Percentiles rank a stretch among this genome's conserved stretches.
These are phyloP conservation scores for Chrysanthemum makinoi DNA, from an alignment of 129 eudicot genomes.

Conservation along the genomic window DNA sequence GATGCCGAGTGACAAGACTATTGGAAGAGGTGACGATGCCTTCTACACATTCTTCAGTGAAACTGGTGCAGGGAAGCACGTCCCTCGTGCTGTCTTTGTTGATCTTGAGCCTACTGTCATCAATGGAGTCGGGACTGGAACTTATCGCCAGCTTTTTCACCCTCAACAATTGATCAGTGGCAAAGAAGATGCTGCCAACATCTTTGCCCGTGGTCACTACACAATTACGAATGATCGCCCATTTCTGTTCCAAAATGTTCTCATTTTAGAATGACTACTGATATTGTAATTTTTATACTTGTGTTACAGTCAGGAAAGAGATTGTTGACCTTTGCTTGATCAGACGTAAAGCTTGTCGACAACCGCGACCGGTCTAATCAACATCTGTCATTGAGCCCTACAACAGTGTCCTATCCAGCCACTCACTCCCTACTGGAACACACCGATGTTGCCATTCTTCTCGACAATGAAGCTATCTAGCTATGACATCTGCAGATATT, in stretches of 20 bases:
- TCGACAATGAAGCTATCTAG: too few relatives aligned
- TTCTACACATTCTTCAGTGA: constrained; percentile 56
- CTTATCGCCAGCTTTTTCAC: constrained; percentile 25
- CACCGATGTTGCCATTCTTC: constrained; percentile 46
- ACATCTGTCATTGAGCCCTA: constrained; percentile 59
- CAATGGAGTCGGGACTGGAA: constrained; percentile 34
- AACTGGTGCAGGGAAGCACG: constrained; percentile 56
- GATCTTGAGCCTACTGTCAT: constrained; percentile 58
- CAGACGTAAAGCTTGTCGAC: constrained; percentile 49
- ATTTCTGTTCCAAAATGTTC: too few relatives aligned
- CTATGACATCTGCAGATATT: constrained; percentile 46
- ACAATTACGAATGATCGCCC: constrained; percentile 26
- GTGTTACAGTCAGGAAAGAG: constrained; percentile 47
- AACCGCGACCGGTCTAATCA: constrained; percentile 46
- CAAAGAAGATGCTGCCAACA: constrained; percentile 41
- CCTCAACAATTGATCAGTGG: constrained; percentile 53
- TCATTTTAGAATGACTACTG: too few relatives aligned
- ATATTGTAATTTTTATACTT: neutral
- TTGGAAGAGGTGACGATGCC: constrained; percentile 53
- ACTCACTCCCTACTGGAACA: constrained; percentile 54
- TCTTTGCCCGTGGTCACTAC: constrained; percentile 56
- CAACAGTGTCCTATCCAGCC: constrained; percentile 49
- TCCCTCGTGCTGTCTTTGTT: constrained; percentile 50
- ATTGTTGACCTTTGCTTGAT: constrained; percentile 51
- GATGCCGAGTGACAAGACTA: constrained; percentile 8